Percentiles rank a stretch among this genome's conserved stretches.
These are phyloP conservation scores for Drechslera avenae DNA, from an alignment of 2,329 filamentous ascomycete species.

Conservation along the genomic window DNA sequence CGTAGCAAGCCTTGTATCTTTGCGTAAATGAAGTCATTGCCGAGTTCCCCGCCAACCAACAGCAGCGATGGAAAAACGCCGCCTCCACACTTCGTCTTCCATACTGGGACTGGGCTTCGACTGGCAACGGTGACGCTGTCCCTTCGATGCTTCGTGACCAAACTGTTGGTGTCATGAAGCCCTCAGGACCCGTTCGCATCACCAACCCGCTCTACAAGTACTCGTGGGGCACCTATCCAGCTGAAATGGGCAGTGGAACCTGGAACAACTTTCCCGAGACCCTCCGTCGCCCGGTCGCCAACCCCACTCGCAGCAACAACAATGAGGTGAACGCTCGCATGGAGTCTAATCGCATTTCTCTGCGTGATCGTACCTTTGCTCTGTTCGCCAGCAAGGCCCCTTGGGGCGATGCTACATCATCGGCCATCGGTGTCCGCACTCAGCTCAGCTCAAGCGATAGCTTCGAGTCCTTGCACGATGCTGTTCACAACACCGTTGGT, in stretches of 20 bases:
- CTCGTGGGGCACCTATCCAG: conserved; percentile 56
- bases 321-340: conserved; percentile 42
- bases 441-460: conserved; percentile 42
- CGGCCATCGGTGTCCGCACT: conserved; percentile 40
- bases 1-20: conserved; percentile 51
- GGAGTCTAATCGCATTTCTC: conserved; percentile 33
- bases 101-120: conserved; percentile 57
- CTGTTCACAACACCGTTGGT: conserved; percentile 42
- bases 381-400: conserved; percentile 42
- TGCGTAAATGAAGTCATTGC: conserved; percentile 50
- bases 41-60: conserved; percentile 48
- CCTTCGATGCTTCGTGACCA: conserved; percentile 48
- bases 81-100: conserved; percentile 52
- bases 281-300: conserved; percentile 40
- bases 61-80: conserved; percentile 48
- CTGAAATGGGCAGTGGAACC: conserved; percentile 52
- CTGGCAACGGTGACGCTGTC: conserved; percentile 36
- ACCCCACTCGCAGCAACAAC: conserved; percentile 47
- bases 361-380: conserved; percentile 45
- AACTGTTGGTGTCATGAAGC: conserved; percentile 52
- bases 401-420: conserved; percentile 39
- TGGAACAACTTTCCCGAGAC: conserved; percentile 40
- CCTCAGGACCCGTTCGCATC: conserved; percentile 47
- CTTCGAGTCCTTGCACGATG: conserved; percentile 46
- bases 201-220: conserved; percentile 56